These are phyloP conservation scores for Trichophyton schoenleinii DNA, from an alignment of 2,329 filamentous ascomycete genomes.

Conservation along the genomic window DNA sequence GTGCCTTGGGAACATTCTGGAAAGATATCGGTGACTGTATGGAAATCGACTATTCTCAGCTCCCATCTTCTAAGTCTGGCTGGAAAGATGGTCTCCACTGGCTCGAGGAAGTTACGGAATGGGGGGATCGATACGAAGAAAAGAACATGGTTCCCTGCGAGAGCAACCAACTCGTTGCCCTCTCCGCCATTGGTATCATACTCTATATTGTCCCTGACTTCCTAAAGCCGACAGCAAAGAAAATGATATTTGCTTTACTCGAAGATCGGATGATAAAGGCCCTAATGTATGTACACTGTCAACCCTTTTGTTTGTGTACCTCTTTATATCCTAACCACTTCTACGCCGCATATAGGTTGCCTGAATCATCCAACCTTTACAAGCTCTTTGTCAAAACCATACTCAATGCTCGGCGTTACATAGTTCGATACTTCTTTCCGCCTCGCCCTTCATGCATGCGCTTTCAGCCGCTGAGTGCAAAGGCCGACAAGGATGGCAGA, in stretches of 20 bases:
- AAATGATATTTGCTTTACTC: conserved; percentile 48
- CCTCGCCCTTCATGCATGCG: conserved; percentile 41
- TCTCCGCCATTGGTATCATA: conserved; percentile 32
- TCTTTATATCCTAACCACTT: neutral
- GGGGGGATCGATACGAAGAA: conserved; percentile 44
- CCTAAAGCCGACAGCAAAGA: conserved; percentile 35
- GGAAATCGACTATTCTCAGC: conserved; percentile 40
- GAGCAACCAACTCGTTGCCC: neutral
- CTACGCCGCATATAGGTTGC: neutral
- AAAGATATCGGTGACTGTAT: conserved; percentile 56
- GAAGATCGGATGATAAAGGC: conserved; percentile 51
- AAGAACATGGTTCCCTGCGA: conserved; percentile 37
- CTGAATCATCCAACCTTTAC: neutral
- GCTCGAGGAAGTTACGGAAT: conserved; percentile 33
- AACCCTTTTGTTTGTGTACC: neutral
- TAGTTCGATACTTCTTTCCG: conserved; percentile 46
- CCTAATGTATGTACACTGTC: conserved; percentile 41
- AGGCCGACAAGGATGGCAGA: conserved; percentile 43
- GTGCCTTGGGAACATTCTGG: conserved; percentile 52
- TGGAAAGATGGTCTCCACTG: conserved; percentile 38
- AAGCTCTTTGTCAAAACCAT: conserved; percentile 33
- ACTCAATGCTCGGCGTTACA: conserved; percentile 41
- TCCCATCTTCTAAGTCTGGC: conserved; percentile 27
- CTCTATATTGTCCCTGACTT: conserved; percentile 41
- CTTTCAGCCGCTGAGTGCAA: conserved; percentile 30